Conservation (phyloP, 192 early-diverging fungal species). For the Linnemannia hyalina region DNA sequence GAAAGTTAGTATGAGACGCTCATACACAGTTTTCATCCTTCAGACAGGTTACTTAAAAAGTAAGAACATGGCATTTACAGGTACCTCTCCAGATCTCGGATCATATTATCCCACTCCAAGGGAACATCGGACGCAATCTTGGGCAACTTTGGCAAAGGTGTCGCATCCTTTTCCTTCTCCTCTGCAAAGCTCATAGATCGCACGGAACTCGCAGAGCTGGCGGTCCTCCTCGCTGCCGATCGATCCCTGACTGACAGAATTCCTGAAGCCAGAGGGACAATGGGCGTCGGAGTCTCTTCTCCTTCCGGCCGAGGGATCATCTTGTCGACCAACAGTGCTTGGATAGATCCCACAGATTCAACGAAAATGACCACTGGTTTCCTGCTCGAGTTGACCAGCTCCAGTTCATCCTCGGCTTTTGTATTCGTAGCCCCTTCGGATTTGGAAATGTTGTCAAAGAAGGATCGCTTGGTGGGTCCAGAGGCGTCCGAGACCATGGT, state of each 20-base stretch:
- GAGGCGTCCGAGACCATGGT: slow-evolving; percentile 49
- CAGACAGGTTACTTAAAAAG: not conserved
- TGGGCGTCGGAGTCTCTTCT: slow-evolving; percentile 27
- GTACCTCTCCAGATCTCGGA: slow-evolving; percentile 45
- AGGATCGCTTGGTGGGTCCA: slow-evolving; percentile 44
- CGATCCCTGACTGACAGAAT: slow-evolving; percentile 18
- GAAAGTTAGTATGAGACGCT: not conserved
- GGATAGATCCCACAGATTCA: slow-evolving; percentile 45
- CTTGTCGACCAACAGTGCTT: slow-evolving; percentile 39
- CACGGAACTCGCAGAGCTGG: slow-evolving; percentile 33
- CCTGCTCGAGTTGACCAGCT: slow-evolving; percentile 51
- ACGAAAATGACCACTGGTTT: slow-evolving; percentile 49
- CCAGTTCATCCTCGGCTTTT: slow-evolving; percentile 15
- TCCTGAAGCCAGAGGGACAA: slow-evolving; percentile 22
- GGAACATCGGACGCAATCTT: slow-evolving; percentile 48
- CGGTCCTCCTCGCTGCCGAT: slow-evolving; percentile 28
- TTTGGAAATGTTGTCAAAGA: slow-evolving; percentile 52
- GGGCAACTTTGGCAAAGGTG: slow-evolving; percentile 39
- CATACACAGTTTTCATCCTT: not conserved
- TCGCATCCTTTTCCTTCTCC: slow-evolving; percentile 29
- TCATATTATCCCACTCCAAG: slow-evolving; percentile 40
- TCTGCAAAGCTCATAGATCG: slow-evolving; percentile 22
- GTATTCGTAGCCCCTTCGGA: slow-evolving; percentile 2
- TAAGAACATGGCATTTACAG: not conserved
- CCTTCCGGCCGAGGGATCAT: slow-evolving; percentile 28